phyloP scores from a whole-genome alignment of 139 green algal genomes.

The Ettlia oleoabundans region DNA sequence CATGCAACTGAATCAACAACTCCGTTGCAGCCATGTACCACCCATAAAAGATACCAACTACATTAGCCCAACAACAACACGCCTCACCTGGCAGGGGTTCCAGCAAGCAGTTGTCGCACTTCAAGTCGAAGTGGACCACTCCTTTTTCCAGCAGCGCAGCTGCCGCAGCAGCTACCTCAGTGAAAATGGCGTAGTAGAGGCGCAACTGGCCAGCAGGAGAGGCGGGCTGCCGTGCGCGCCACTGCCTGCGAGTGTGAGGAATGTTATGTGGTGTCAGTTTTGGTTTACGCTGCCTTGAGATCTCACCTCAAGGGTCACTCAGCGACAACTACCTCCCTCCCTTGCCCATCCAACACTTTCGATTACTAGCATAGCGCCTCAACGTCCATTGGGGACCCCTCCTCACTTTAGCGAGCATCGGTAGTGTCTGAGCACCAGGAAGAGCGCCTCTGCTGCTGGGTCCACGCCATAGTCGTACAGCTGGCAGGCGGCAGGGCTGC shows the following conservation, averaged over 20 bases:
- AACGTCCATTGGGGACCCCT: no score
- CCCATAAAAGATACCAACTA: no score
- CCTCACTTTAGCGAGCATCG: constrained; percentile 61
- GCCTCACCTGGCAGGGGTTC: constrained; percentile 56
- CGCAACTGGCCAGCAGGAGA: constrained; percentile 19
- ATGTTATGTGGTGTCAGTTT: no score
- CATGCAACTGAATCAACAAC: no score
- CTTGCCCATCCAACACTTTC: no score
- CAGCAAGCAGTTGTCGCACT: constrained; percentile 87
- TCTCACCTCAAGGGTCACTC: no score
- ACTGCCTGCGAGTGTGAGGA: constrained; percentile 47
- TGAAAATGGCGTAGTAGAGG: constrained; percentile 69
- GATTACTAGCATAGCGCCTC: no score
- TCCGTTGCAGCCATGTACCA: no score
- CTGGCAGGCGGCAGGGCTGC: constrained; percentile 32
- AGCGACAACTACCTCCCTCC: no score
- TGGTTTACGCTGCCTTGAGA: no score
- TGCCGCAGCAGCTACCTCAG: constrained; percentile 60
- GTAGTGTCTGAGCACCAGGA: constrained; percentile 78
- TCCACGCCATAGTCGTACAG: constrained; percentile 78
- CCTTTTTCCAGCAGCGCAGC: constrained; percentile 49
- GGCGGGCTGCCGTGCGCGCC: constrained; percentile 49
- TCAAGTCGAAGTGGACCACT: constrained; percentile 90
- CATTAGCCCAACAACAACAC: no score
- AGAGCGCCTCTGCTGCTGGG: constrained; percentile 51